Evolutionary conservation across 106 monocot genomes (phyloP).

Genomic region (Apostasia ramifera): DNA sequence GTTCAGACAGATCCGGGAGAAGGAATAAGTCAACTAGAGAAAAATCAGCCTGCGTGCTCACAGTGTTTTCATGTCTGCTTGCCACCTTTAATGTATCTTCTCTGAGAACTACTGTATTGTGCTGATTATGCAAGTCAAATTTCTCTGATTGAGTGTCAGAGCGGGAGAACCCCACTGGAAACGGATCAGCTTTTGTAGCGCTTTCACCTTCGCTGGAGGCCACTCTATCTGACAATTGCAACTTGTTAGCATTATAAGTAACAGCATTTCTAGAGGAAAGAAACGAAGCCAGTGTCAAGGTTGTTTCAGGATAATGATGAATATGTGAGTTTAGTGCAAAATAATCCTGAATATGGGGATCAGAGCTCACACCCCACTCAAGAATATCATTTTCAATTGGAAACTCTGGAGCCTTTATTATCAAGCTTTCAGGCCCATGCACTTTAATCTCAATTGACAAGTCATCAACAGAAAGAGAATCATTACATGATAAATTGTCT

Average conservation of each 20-base stretch:
- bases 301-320: neutral
- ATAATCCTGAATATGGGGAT: neutral
- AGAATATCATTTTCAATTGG: constrained; percentile 7
- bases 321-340: neutral
- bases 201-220: neutral
- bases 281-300: constrained; percentile 2
- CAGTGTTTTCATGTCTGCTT: neutral
- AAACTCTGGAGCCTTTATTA: constrained; percentile 15
- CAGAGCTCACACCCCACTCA: neutral
- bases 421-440: neutral
- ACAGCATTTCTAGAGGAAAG: neutral
- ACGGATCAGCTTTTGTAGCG: neutral
- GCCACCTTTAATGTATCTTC: neutral
- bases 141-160: too few relatives aligned
- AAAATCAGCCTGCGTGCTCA: neutral
- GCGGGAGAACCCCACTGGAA: neutral
- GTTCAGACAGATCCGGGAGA: too few relatives aligned
- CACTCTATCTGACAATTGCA: neutral
- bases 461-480: neutral
- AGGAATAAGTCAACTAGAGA: neutral
- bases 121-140: too few relatives aligned
- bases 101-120: too few relatives aligned
- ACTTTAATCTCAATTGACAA: neutral
- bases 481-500: neutral
- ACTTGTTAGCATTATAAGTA: neutral